A percentile compares a stretch with the other conserved stretches of the same genome.
Conservation (phyloP, 2,329 filamentous ascomycete species). For the Colletotrichum tofieldiae region DNA sequence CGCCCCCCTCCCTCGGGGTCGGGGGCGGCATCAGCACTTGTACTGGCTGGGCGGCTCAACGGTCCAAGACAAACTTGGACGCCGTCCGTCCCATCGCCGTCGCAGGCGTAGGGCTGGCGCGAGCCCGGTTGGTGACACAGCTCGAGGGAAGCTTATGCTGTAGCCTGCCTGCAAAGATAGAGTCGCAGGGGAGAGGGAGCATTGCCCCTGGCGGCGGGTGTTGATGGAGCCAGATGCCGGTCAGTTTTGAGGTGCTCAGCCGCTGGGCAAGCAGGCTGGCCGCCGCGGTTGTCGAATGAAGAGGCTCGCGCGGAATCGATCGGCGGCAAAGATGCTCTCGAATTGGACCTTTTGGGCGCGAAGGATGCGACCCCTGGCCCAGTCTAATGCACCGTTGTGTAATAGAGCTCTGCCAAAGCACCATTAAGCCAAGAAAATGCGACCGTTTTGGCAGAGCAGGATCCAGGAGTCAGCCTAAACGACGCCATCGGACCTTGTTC, state of each 20-base stretch:
- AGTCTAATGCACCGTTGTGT: slow-evolving; percentile 13
- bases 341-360: slow-evolving; percentile 1
- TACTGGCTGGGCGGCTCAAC: neutral
- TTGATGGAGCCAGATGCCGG: neutral
- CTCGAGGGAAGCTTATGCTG: neutral
- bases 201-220: slow-evolving; percentile 10
- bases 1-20: neutral
- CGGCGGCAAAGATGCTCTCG: slow-evolving; percentile 1
- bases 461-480: slow-evolving; percentile 1
- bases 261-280: slow-evolving; percentile 4
- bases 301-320: slow-evolving; percentile 4
- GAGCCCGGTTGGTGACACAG: neutral
- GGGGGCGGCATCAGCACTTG: slow-evolving; percentile 9
- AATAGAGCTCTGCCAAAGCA: slow-evolving; percentile 2
- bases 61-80: slow-evolving; percentile 4
- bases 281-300: slow-evolving; percentile 11
- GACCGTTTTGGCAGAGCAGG: neutral
- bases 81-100: slow-evolving; percentile 12
- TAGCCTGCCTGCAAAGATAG: neutral
- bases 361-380: slow-evolving; percentile 31
- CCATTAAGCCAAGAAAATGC: neutral
- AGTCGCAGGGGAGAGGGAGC: slow-evolving; percentile 5
- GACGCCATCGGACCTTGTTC: neutral
- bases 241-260: slow-evolving; percentile 16
- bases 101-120: slow-evolving; percentile 26